These are phyloP conservation scores for Pseudonitzschia multiseries DNA, from an alignment of 108 stramenopile genomes.

Conservation along the genomic window DNA sequence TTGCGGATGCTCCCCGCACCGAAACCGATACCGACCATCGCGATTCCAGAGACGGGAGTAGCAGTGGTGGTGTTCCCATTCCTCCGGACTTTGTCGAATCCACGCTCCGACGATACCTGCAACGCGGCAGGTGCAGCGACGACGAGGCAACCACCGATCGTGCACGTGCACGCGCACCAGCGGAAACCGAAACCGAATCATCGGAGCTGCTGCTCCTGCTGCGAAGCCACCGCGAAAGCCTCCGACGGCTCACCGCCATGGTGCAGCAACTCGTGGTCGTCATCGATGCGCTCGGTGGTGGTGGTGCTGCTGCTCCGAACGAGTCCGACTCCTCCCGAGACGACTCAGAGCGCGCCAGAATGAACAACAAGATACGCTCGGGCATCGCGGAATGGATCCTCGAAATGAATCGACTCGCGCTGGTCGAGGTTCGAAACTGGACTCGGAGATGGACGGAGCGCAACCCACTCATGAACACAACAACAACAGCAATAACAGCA, in stretches of 20 bases:
- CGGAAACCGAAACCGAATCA: neutral
- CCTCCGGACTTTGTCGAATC: neutral
- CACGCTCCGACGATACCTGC: slow-evolving; percentile 11
- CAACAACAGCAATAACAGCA: too few relatives aligned
- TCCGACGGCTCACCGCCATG: neutral
- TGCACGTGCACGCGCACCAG: neutral
- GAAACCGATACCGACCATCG: too few relatives aligned
- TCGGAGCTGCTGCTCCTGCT: too few relatives aligned
- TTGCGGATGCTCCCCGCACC: neutral
- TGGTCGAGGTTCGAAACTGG: neutral
- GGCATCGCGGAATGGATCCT: slow-evolving; percentile 2
- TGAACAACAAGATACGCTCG: neutral
- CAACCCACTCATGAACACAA: slow-evolving; percentile 19
- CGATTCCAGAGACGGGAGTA: too few relatives aligned
- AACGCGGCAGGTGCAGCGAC: neutral
- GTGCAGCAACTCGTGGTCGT: slow-evolving; percentile 3
- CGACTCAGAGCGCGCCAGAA: neutral
- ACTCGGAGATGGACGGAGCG: slow-evolving; percentile 9
- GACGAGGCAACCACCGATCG: neutral
- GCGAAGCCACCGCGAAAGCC: neutral
- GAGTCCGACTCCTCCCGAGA: neutral
- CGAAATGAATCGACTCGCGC: slow-evolving; percentile 6
- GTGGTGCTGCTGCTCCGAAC: too few relatives aligned
- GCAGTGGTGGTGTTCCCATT: too few relatives aligned
- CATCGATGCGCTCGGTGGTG: neutral